Evolutionary conservation across 352 stramenopile species (phyloP), one percentile per base, ranked within the genome.

Genomic region (Pythium chondricola): DNA sequence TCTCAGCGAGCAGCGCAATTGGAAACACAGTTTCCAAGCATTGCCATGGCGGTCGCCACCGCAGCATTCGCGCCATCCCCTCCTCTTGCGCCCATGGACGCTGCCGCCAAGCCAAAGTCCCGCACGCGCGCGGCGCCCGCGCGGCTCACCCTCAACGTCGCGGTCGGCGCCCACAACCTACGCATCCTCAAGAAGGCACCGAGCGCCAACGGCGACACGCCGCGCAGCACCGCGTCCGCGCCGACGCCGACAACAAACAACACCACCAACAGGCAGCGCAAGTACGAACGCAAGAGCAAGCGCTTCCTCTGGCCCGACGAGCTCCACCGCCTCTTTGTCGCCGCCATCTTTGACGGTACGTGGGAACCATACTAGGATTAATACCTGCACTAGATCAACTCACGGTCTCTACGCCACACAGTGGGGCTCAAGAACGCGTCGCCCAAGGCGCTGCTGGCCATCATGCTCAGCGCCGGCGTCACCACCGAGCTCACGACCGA

Each of bases 381-480:
- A 18, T 24, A 42, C 36, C n/a, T n/a, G n/a, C n/a, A n/a, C n/a
- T n/a, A n/a, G n/a, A n/a, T n/a, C n/a, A n/a, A 8, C 48, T 46
- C 29, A 33, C 43, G 5, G 10, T 41, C 21, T 50, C 29, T 44
- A 4, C 16, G 29, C 16, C 41, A 14, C 48, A 8, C 24, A 91
- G 83, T 94, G 41, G 83, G 83, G 36, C 68, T 94, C 47, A 94
- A 94, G 61, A 87, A 93, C 36, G 83, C 83, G 11, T 93, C 81
- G 10, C 83, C 81, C 14, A 94, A 94, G 57, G 79, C 83, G 39
- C 61, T 93, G 68, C 63, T 51, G 79, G 79, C 53, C 29, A 57
- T 93, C 29, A 92, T 94, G 81, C 65, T 78, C 8, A 59, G 56
- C 1, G 69, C 79, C 32, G 81, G 70, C 33, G 67, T 61, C 0